These are phyloP conservation scores for Zygnema cylindricum DNA, from an alignment of 139 green algal species.

Conservation along the genomic window DNA sequence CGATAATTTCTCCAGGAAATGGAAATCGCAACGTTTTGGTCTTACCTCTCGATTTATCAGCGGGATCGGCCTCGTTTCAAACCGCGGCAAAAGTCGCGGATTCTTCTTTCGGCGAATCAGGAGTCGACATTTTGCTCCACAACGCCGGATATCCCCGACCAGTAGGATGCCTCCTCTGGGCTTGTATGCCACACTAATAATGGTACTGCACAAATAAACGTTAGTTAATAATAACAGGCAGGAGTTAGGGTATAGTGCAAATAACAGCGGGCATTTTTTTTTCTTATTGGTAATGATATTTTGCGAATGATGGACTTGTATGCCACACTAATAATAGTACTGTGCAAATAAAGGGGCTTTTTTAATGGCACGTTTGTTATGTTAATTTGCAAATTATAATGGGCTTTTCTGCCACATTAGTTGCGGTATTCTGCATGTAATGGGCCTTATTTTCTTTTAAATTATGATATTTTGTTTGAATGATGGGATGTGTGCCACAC, in stretches of 20 bases:
- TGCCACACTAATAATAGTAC: not conserved
- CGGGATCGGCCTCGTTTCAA: not conserved
- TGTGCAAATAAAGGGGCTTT: too few relatives aligned
- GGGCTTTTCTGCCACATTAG: not conserved
- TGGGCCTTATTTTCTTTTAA: too few relatives aligned
- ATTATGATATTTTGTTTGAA: too few relatives aligned
- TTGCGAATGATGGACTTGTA: not conserved
- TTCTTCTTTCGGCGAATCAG: not conserved
- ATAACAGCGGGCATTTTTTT: not conserved
- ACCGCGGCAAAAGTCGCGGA: constrained; percentile 13
- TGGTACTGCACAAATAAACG: too few relatives aligned
- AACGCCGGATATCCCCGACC: constrained; percentile 44
- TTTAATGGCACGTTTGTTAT: not conserved
- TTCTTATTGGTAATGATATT: not conserved
- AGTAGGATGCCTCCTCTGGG: not conserved
- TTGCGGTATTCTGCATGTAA: not conserved
- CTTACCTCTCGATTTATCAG: constrained; percentile 28
- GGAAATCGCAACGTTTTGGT: constrained; percentile 32
- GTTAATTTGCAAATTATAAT: not conserved
- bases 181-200: not conserved
- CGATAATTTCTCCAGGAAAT: constrained; percentile 26
- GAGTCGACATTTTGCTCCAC: constrained; percentile 34
- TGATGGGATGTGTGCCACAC: too few relatives aligned
- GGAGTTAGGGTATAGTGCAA: not conserved
- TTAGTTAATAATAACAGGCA: too few relatives aligned